A percentile compares a stretch with the other conserved stretches of the same genome.
Evolutionary conservation across 768 basidiomycete genomes (phyloP).

Genomic region (Tricholoma flavovirens): DNA sequence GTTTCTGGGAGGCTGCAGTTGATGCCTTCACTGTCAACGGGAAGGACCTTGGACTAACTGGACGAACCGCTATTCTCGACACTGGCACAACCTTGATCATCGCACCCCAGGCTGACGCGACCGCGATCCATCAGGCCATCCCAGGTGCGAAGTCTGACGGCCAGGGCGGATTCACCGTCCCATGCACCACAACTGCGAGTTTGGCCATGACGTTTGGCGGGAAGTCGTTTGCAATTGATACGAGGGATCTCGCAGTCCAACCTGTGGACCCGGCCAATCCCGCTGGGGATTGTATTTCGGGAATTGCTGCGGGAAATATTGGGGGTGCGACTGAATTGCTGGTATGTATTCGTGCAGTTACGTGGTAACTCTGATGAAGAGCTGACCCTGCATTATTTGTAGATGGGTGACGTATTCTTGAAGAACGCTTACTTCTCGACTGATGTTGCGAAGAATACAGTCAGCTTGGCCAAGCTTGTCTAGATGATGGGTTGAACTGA

Average conservation of each 20-base stretch:
- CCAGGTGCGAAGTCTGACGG: conserved; percentile 36
- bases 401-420: conserved; percentile 67
- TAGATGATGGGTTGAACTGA: conserved; percentile 13
- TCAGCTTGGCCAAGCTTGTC: conserved; percentile 53
- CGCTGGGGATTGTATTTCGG: conserved; percentile 62
- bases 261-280: conserved; percentile 44
- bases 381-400: background rate
- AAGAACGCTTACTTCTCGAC: conserved; percentile 75
- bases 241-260: conserved; percentile 57
- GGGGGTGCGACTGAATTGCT: conserved; percentile 64
- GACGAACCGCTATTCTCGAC: conserved; percentile 71
- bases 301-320: conserved; percentile 59
- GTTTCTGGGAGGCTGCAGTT: conserved; percentile 79
- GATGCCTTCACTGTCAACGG: conserved; percentile 57
- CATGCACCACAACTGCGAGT: conserved; percentile 37
- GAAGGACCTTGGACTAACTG: conserved; percentile 38
- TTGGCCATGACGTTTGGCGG: conserved; percentile 46
- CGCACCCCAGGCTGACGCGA: conserved; percentile 34
- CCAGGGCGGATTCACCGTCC: conserved; percentile 47
- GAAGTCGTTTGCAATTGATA: conserved; percentile 49
- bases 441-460: conserved; percentile 48
- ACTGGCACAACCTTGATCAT: conserved; percentile 54
- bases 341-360: conserved; percentile 27
- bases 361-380: background rate
- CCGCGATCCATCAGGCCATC: conserved; percentile 37